phyloP scores from a whole-genome alignment of 768 basidiomycete genomes.

The Pholiota conissans region DNA sequence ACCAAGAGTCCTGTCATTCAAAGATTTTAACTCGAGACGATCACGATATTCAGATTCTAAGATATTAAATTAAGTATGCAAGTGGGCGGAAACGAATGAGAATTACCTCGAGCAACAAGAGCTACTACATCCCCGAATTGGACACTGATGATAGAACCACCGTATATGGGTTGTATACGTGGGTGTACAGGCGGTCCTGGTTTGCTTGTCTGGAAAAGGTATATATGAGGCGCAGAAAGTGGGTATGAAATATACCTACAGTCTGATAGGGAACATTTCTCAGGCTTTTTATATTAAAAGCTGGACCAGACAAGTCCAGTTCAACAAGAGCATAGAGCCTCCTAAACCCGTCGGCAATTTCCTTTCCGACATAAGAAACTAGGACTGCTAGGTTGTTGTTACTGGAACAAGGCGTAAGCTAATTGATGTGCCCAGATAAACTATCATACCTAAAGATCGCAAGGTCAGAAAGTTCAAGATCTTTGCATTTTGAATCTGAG shows the following conservation, averaged over 20 bases:
- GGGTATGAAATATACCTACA: constrained; percentile 37
- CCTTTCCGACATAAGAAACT: constrained; percentile 64
- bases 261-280: constrained; percentile 74
- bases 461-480: constrained; percentile 75
- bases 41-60: constrained; percentile 71
- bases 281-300: constrained; percentile 48
- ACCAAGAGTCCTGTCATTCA: constrained; percentile 68
- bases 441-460: constrained; percentile 34
- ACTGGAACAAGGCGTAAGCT: constrained; percentile 26
- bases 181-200: constrained; percentile 75
- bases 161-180: constrained; percentile 58
- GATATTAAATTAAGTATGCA: background rate
- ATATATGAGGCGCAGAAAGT: background rate
- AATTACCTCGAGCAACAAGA: constrained; percentile 63
- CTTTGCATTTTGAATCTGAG: constrained; percentile 44
- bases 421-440: background rate
- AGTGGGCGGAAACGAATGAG: background rate
- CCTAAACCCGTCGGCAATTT: constrained; percentile 50
- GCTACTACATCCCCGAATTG: constrained; percentile 80
- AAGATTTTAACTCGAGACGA: constrained; percentile 69
- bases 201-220: constrained; percentile 49
- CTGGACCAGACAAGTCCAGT: constrained; percentile 40
- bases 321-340: constrained; percentile 66
- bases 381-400: constrained; percentile 58
- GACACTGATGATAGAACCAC: constrained; percentile 58